Evolutionary conservation across 306 rosid species (phyloP), one percentile per base, ranked within the genome.

Genomic region (Hippophae tibetana): DNA sequence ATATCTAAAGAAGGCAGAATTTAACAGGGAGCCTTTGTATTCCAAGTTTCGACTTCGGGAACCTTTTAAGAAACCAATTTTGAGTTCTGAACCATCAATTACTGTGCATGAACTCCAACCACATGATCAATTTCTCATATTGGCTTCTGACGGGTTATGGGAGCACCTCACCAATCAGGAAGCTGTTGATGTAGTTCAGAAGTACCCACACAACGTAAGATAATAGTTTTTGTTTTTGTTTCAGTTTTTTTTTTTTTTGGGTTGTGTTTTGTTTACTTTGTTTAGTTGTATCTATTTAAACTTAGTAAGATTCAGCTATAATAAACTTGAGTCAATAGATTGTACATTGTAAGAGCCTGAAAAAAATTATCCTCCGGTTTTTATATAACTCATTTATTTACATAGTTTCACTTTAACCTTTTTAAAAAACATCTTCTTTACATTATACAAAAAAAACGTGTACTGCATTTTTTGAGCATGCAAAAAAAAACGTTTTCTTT

Each of bases 121-220:
- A 13, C 83, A 77, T 12, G 94, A 89, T 68, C 90, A 77, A 43
- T 85, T 89, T 71, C 70, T 89, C 63, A 85, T 89, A 79, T 86
- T 83, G 71, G 95, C 95, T n/a, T 89, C 97, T 43, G 97, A 89
- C 72, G 95, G 97, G 62, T 77, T 89, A 46, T 89, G 97, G 97
- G 97, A 89, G 77, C 97, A 89, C 77, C 81, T 89, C 57, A 81
- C 78, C 82, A 89, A 89, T 61, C 95, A 89, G 75, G 87, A 81
- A 54, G 97, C 97, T 0, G 95, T 89, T 74, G 92, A 89, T 74
- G 81, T 86, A 60, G 88, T 89, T 64, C 86, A 75, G 55, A 86
- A 74, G 41, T 80, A 83, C 50, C 95, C 95, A 38, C 85, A 61
- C 77, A 81, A 61, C 46, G 97, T 89, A 81, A 81, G 86, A 73